phyloP scores from a whole-genome alignment of 208 protist genomes.

The Leishmania amazonensis region DNA sequence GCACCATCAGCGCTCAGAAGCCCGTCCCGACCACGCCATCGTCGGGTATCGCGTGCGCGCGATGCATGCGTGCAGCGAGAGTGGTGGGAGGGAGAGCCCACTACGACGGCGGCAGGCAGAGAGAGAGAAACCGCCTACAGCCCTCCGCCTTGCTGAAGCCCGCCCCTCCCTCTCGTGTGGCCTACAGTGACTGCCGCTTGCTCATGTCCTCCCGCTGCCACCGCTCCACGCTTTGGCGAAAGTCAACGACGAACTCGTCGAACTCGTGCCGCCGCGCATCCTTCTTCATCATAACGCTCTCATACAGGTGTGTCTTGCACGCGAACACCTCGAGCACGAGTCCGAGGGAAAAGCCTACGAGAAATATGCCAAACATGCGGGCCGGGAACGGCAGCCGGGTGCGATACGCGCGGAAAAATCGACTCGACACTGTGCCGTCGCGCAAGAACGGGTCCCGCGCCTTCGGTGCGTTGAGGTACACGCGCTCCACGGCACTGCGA shows the following conservation, averaged over 20 bases:
- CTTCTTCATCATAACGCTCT: constrained; percentile 84
- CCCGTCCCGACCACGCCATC: too few species aligned
- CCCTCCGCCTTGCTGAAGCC: background rate
- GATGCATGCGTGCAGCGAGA: too few species aligned
- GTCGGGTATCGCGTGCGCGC: too few species aligned
- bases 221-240: constrained; percentile 67
- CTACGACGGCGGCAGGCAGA: too few species aligned
- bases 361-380: constrained; percentile 61
- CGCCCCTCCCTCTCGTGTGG: background rate
- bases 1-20: too few species aligned
- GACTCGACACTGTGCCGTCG: constrained; percentile 41
- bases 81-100: too few species aligned
- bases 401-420: constrained; percentile 59
- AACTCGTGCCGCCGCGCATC: constrained; percentile 75
- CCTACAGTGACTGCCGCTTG: constrained; percentile 16
- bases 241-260: constrained; percentile 82
- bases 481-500: background rate
- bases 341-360: constrained; percentile 60
- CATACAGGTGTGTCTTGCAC: constrained; percentile 83
- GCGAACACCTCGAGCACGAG: constrained; percentile 74
- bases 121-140: background rate
- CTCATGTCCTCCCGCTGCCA: constrained; percentile 77
- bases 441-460: constrained; percentile 60
- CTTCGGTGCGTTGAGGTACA: constrained; percentile 7
- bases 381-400: constrained; percentile 48